Percentiles rank a stretch among this genome's conserved stretches.
phyloP scores from a whole-genome alignment of 257 asterid species.

The Nicotiana knightiana region DNA sequence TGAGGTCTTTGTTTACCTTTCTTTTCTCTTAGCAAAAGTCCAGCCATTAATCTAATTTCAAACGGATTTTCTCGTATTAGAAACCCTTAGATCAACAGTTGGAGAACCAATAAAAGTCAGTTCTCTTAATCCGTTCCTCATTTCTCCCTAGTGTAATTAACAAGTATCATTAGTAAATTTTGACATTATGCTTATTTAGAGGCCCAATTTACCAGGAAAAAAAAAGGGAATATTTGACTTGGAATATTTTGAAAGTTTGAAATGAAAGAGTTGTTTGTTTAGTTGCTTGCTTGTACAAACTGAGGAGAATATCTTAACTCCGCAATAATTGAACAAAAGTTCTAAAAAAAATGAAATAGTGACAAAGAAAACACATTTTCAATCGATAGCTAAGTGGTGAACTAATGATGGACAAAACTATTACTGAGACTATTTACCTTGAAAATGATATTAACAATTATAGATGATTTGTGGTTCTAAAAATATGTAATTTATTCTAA shows the following conservation, averaged over 20 bases:
- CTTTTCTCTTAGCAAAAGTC: background rate
- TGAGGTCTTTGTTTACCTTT: background rate
- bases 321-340: background rate
- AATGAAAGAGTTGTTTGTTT: background rate
- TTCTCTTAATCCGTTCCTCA: background rate
- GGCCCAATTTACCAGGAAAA: background rate
- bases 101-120: background rate
- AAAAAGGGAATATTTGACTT: background rate
- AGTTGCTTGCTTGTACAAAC: background rate
- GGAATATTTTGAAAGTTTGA: background rate
- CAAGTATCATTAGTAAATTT: background rate
- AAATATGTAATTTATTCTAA: too few species aligned
- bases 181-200: background rate
- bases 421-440: background rate
- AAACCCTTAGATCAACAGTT: background rate
- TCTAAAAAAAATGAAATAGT: background rate
- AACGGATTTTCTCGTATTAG: background rate
- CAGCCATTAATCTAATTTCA: background rate
- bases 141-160: background rate
- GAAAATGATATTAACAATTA: too few species aligned
- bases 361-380: background rate
- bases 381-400: background rate
- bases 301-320: background rate
- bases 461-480: too few species aligned
- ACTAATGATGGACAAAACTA: background rate